phyloP scores from a whole-genome alignment of 148 eudicot genomes.

The Oxyria digyna region DNA sequence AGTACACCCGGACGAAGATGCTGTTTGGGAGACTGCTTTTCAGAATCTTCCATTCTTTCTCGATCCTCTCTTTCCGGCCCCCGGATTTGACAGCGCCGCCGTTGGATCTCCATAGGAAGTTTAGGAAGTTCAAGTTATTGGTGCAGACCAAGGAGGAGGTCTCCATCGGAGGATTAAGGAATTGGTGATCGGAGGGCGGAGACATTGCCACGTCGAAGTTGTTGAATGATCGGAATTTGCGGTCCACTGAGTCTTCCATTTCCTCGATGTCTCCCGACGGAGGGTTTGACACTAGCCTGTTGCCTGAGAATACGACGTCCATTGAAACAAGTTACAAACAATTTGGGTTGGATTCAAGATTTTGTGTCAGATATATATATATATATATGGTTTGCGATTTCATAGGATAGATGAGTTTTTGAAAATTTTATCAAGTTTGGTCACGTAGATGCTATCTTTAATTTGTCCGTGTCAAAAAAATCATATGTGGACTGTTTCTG shows the following conservation, averaged over 20 bases:
- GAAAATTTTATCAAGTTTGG: too few species aligned
- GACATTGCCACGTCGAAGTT: slow-evolving; percentile 3
- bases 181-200: slow-evolving; percentile 12
- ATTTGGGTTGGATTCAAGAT: too few species aligned
- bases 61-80: slow-evolving; percentile 3
- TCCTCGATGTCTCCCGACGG: slow-evolving; percentile 12
- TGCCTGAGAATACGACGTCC: not conserved
- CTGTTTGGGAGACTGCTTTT: slow-evolving; percentile 10
- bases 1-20: slow-evolving; percentile 12
- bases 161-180: not conserved
- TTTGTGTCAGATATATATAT: too few species aligned
- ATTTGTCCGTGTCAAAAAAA: too few species aligned
- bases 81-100: not conserved
- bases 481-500: too few species aligned
- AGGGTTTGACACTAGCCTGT: not conserved
- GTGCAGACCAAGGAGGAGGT: not conserved
- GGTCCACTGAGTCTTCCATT: slow-evolving; percentile 10
- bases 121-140: not conserved
- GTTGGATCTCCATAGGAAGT: not conserved
- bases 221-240: slow-evolving; percentile 7
- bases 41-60: slow-evolving; percentile 10
- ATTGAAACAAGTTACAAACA: too few species aligned
- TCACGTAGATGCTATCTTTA: too few species aligned
- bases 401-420: too few species aligned
- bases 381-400: too few species aligned